phyloP scores from a whole-genome alignment of 352 stramenopile genomes.

The Peronospora destructor region DNA sequence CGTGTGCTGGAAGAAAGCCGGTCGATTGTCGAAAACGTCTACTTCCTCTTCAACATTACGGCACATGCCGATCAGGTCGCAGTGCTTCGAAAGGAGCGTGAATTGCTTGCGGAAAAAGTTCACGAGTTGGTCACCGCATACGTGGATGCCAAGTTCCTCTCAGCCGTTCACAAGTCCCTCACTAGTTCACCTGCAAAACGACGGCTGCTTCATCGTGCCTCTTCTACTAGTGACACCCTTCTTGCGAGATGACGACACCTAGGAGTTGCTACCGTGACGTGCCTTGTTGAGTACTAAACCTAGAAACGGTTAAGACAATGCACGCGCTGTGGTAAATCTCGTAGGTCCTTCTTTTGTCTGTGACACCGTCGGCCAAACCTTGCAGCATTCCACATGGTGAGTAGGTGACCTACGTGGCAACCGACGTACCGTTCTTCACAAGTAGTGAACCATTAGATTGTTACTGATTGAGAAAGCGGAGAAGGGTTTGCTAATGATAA shows the following conservation, averaged over 20 bases:
- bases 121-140: conserved; percentile 47
- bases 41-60: conserved; percentile 68
- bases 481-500: no score
- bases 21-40: conserved; percentile 69
- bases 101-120: conserved; percentile 46
- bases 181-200: conserved; percentile 30
- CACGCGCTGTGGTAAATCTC: neutral
- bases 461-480: no score
- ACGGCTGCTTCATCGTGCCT: conserved; percentile 30
- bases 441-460: no score
- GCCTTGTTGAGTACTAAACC: neutral
- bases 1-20: conserved; percentile 70
- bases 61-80: conserved; percentile 52
- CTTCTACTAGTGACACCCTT: conserved; percentile 7
- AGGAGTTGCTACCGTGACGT: neutral
- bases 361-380: no score
- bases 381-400: no score
- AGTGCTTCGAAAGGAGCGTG: conserved; percentile 46
- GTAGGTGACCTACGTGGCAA: no score
- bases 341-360: no score
- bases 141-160: conserved; percentile 53
- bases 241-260: conserved; percentile 1
- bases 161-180: conserved; percentile 46
- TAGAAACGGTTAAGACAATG: neutral
- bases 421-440: no score